Evolutionary conservation across 1,284 basidiomycete genomes (phyloP), one percentile per base, ranked within the genome.

Genomic region (Puccinia polysora): DNA sequence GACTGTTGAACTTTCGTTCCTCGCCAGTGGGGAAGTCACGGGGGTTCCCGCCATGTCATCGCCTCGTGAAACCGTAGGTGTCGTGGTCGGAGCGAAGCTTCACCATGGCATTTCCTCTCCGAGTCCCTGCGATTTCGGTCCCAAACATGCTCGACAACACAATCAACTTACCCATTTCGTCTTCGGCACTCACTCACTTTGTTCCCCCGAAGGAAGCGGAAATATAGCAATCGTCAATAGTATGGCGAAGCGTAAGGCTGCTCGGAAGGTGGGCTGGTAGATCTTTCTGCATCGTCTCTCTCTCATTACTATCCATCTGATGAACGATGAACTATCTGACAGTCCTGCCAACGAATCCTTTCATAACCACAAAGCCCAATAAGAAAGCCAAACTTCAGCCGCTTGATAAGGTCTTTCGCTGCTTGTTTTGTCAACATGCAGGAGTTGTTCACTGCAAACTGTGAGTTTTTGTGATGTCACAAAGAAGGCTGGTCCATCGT

Each of bases 161-260:
- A 23, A 49, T 4, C 4, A 15, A 15, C 45, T 23, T 6, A n/a
- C n/a, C n/a, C n/a, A n/a, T n/a, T n/a, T n/a, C n/a, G n/a, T n/a
- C n/a, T n/a, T n/a, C n/a, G n/a, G n/a, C n/a, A n/a, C n/a, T n/a
- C 4, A 55, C 28, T 18, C 52, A 30, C 30, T 14, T 15, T 2
- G 2, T 32, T 5, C 7, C 52, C 36, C 52, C 25, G 4, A 49
- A 49, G 47, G 15, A 49, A 49, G 47, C 25, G 10, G n/a, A 32
- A 32, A 28, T 6, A 23, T 32, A 28, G 5, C 7, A 56, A 56
- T 25, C 23, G n/a, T 52, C 10, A 12, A 36, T 38, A 47, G 38
- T n/a, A 72, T 72, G 70, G 70, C 38, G 8, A 72, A 72, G 38
- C 70, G 70, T 36, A 72, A 72, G 23, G 62, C 70, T 34, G 70